Percentiles rank a stretch among this genome's conserved stretches.
Conservation (phyloP, 2,329 filamentous ascomycete species). For the Monosporascus sp. region DNA sequence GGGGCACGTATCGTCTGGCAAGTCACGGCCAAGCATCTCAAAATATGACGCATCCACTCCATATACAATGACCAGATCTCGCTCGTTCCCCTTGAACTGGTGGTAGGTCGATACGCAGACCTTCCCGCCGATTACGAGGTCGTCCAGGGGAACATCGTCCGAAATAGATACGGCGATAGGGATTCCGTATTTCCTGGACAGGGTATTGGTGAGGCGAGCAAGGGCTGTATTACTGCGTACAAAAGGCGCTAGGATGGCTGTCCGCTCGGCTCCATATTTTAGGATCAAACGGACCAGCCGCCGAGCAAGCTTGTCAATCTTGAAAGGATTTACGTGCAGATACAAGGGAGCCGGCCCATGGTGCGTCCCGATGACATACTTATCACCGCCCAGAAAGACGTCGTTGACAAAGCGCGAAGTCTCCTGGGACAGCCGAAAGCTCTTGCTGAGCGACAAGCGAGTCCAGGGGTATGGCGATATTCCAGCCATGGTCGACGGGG, state of each 20-base stretch:
- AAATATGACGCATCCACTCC: conserved; percentile 22
- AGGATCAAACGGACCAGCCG: conserved; percentile 14
- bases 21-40: conserved; percentile 13
- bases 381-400: conserved; percentile 18
- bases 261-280: conserved; percentile 11
- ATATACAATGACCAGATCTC: conserved; percentile 22
- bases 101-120: conserved; percentile 26
- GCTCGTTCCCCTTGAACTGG: conserved; percentile 28
- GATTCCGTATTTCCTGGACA: conserved; percentile 8
- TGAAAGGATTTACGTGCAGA: conserved; percentile 11
- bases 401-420: conserved; percentile 22
- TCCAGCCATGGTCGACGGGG: conserved; percentile 13
- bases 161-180: conserved; percentile 16
- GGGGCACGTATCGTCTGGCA: conserved; percentile 23
- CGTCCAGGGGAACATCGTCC: conserved; percentile 19
- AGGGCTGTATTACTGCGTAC: conserved; percentile 7
- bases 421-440: conserved; percentile 21
- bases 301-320: conserved; percentile 7
- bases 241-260: conserved; percentile 11
- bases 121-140: conserved; percentile 21
- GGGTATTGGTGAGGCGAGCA: conserved; percentile 8
- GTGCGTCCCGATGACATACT: conserved; percentile 23
- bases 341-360: conserved; percentile 22
- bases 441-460: conserved; percentile 13
- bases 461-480: conserved; percentile 17